Conservation (phyloP, 163 green algal genomes). For the Scenedesmus sp. region DNA sequence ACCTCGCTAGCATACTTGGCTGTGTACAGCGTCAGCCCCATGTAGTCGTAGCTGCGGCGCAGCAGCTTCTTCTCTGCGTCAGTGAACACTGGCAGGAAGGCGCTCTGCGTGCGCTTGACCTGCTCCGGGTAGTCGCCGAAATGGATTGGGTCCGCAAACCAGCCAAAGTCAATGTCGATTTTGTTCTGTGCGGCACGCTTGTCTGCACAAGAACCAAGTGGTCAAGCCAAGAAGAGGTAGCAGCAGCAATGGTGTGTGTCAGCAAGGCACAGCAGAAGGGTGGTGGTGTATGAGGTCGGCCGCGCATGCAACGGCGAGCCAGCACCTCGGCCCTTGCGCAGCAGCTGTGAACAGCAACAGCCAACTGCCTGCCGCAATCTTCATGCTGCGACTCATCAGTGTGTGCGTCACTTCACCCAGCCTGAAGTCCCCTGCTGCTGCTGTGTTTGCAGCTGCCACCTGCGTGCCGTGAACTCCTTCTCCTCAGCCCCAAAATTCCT, state of each 20-base stretch:
- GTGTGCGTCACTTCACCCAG: too few relatives aligned
- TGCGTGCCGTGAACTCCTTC: too few relatives aligned
- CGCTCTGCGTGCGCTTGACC: background rate
- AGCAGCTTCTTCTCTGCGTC: constrained; percentile 60
- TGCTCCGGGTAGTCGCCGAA: constrained; percentile 69
- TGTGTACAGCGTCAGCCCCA: constrained; percentile 69
- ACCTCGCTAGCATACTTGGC: constrained; percentile 46
- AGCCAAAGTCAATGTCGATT: constrained; percentile 56
- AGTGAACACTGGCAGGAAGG: constrained; percentile 68
- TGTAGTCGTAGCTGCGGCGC: constrained; percentile 70
- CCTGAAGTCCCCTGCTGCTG: too few relatives aligned
- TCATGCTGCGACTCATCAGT: too few relatives aligned
- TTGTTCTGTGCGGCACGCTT: constrained; percentile 56
- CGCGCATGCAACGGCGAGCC: too few relatives aligned
- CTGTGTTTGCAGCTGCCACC: too few relatives aligned
- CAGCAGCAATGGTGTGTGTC: background rate
- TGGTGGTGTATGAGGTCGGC: too few relatives aligned
- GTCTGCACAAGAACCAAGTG: constrained; percentile 29
- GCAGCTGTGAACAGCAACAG: too few relatives aligned
- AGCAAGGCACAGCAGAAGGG: too few relatives aligned
- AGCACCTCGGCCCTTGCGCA: too few relatives aligned
- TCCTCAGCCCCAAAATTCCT: background rate
- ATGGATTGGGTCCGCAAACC: constrained; percentile 67
- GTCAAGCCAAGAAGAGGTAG: too few relatives aligned
- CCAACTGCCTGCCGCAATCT: too few relatives aligned